Conservation (phyloP, 2,329 filamentous ascomycete genomes). For the Cytospora paraplurivora region DNA sequence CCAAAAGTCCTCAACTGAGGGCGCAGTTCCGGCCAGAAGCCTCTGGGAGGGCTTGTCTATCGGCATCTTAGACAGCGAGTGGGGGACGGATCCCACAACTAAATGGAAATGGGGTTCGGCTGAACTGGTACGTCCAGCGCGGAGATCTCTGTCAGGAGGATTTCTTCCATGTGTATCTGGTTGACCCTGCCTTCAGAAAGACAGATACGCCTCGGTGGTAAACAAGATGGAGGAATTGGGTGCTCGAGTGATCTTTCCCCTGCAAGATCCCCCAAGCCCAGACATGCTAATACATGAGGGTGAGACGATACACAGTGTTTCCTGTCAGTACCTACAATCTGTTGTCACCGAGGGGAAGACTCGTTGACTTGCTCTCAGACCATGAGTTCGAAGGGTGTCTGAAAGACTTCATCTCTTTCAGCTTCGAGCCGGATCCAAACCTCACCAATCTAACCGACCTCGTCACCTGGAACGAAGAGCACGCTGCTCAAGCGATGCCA, state of each 20-base stretch:
- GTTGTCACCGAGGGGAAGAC: neutral
- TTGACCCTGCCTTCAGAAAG: slow-evolving; percentile 17
- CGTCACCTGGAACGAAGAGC: slow-evolving; percentile 33
- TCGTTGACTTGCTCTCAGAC: slow-evolving; percentile 6
- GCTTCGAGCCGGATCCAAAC: slow-evolving; percentile 27
- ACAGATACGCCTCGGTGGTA: slow-evolving; percentile 25
- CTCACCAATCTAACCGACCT: slow-evolving; percentile 30
- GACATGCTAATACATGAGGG: slow-evolving; percentile 22
- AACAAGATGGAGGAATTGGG: slow-evolving; percentile 26
- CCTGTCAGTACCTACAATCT: slow-evolving; percentile 25
- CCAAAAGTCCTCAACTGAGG: neutral
- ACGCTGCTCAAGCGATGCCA: slow-evolving; percentile 30
- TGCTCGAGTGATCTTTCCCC: slow-evolving; percentile 27
- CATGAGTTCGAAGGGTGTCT: slow-evolving; percentile 27
- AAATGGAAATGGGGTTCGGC: slow-evolving; percentile 30
- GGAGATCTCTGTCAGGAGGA: no score
- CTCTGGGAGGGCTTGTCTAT: slow-evolving; percentile 21
- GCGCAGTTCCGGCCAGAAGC: neutral
- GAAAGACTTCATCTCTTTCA: slow-evolving; percentile 19
- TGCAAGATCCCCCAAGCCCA: slow-evolving; percentile 21
- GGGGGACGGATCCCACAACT: slow-evolving; percentile 25
- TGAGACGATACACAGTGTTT: slow-evolving; percentile 28
- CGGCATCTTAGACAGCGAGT: slow-evolving; percentile 30
- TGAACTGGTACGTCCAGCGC: slow-evolving; percentile 28
- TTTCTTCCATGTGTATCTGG: no score